phyloP scores from a whole-genome alignment of 1,284 basidiomycete genomes.

The Marasmius fiardii region DNA sequence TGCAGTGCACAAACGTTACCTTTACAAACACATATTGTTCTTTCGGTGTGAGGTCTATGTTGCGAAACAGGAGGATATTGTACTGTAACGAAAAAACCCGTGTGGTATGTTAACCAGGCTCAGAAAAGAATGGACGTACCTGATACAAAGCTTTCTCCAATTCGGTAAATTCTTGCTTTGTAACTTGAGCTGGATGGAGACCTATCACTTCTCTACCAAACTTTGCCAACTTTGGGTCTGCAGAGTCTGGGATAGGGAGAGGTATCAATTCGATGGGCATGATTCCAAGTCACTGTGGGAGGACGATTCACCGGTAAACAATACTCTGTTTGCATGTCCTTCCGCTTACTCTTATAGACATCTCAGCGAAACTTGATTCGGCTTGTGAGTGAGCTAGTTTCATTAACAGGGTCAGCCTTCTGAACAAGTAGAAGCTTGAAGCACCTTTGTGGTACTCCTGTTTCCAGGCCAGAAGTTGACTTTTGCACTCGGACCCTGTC shows the following conservation, averaged over 20 bases:
- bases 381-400: too few relatives aligned
- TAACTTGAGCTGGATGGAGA: conserved; percentile 43
- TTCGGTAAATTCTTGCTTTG: conserved; percentile 43
- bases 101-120: too few relatives aligned
- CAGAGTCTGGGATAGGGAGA: conserved; percentile 45
- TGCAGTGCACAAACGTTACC: conserved; percentile 30
- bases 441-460: too few relatives aligned
- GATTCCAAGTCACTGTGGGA: too few relatives aligned
- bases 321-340: too few relatives aligned
- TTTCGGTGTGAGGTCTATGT: conserved; percentile 68
- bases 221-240: conserved; percentile 44
- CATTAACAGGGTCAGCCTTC: too few relatives aligned
- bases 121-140: conserved; percentile 23
- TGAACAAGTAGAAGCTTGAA: too few relatives aligned
- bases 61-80: conserved; percentile 69
- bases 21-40: conserved; percentile 83
- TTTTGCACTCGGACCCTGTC: too few relatives aligned
- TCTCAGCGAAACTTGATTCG: too few relatives aligned
- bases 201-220: conserved; percentile 53
- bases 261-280: conserved; percentile 41
- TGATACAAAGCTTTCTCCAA: conserved; percentile 51
- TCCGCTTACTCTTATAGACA: too few relatives aligned
- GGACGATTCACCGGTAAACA: too few relatives aligned
- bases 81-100: conserved; percentile 59
- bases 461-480: too few relatives aligned